Evolutionary conservation across 495 filamentous ascomycete genomes (phyloP).

Genomic region (Hypoxylon cercidicola): DNA sequence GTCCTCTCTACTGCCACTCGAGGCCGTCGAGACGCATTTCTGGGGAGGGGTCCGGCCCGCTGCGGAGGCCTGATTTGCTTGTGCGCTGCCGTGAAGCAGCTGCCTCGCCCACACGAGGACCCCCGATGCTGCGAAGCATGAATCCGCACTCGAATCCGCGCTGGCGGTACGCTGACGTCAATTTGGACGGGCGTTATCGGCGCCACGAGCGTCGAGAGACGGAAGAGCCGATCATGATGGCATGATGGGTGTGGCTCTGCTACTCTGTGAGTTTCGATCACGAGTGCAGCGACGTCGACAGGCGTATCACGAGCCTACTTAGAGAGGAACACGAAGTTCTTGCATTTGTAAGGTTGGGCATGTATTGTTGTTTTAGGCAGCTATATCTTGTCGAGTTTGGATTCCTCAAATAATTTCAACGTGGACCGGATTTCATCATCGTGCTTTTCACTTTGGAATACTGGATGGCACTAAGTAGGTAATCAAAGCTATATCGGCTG

Average conservation of each 20-base stretch:
- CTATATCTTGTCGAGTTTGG: background rate
- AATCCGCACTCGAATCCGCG: slow-evolving; percentile 35
- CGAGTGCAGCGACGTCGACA: slow-evolving; percentile 31
- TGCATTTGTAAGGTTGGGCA: slow-evolving; percentile 3
- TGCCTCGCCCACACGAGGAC: slow-evolving; percentile 9
- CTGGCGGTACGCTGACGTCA: slow-evolving; percentile 40
- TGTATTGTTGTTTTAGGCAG: background rate
- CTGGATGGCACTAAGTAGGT: too few species aligned
- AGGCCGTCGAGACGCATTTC: slow-evolving; percentile 2
- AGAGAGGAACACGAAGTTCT: slow-evolving; percentile 9
- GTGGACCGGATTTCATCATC: too few species aligned
- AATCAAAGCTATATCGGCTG: too few species aligned
- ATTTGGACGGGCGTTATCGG: slow-evolving; percentile 18
- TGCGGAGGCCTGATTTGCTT: slow-evolving; percentile 27
- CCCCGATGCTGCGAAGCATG: slow-evolving; percentile 35
- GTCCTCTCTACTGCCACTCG: background rate
- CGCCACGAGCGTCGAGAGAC: slow-evolving; percentile 21
- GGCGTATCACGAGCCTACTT: slow-evolving; percentile 18
- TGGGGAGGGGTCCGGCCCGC: slow-evolving; percentile 10
- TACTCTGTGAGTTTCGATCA: slow-evolving; percentile 33
- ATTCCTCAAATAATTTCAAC: too few species aligned
- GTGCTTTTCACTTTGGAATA: too few species aligned
- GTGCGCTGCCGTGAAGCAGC: slow-evolving; percentile 22
- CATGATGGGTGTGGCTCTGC: slow-evolving; percentile 8
- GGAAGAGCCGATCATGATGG: slow-evolving; percentile 27